Evolutionary conservation across 257 asterid genomes (phyloP).

Genomic region (Plantago elongata): DNA sequence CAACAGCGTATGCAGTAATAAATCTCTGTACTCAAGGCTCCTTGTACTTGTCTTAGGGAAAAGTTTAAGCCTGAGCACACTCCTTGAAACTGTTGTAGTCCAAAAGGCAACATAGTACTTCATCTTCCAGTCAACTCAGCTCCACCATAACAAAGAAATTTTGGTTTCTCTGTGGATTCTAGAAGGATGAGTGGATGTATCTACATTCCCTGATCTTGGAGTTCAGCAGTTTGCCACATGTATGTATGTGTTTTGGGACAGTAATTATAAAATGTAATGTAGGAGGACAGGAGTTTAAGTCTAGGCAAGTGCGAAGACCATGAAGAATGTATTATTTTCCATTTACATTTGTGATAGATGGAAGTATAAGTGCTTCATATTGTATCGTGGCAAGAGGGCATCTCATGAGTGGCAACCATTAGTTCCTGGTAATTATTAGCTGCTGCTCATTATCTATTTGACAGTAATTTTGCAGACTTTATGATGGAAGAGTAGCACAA

Average conservation of each 20-base stretch:
- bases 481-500: conserved; percentile 83
- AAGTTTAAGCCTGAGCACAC: too few relatives aligned
- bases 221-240: background rate
- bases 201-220: too few relatives aligned
- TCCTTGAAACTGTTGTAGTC: too few relatives aligned
- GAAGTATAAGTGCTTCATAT: background rate
- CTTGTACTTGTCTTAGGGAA: too few relatives aligned
- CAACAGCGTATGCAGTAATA: too few relatives aligned
- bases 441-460: conserved; percentile 44
- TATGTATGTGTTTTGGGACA: background rate
- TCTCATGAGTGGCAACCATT: background rate
- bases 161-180: too few relatives aligned
- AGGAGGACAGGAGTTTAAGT: background rate
- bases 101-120: too few relatives aligned
- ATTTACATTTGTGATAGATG: background rate
- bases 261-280: too few relatives aligned
- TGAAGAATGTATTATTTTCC: background rate
- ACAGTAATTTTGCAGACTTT: conserved; percentile 83
- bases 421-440: conserved; percentile 5
- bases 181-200: too few relatives aligned
- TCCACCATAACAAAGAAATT: too few relatives aligned
- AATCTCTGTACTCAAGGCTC: too few relatives aligned
- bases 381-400: background rate
- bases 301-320: background rate
- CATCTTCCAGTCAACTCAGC: too few relatives aligned